Base-by-base conservation (phyloP, 139 green algal genomes). In the Chlamydomonas sp. region DNA sequence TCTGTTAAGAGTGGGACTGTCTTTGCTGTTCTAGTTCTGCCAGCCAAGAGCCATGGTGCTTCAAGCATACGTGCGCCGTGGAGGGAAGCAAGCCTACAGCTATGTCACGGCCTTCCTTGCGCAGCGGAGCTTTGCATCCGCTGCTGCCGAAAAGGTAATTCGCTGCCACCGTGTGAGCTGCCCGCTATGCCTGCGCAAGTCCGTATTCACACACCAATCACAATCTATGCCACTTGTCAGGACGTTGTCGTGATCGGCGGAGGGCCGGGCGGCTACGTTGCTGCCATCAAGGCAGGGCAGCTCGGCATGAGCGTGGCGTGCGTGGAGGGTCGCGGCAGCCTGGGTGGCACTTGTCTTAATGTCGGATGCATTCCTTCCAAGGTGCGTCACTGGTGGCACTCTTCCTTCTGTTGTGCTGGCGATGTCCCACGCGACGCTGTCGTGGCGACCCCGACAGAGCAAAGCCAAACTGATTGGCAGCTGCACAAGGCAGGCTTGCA, bases 301-400 rank as follows among this genome's bases (percentile, higher is more conserved):
- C 93, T 99, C 5, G 98, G 98, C 0, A 82, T 99, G 86, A 99
- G 98, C 80, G 96, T 97, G 5, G 94, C 97, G 0, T 99, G 98
- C 84, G 94, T 99, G 15, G 98, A 99, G 88, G 97, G 97, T 1
- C 94, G 98, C 2, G 98, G 98, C 18, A 85, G 91, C 0, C 91
- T 99, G 57, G 98, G 98, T 15, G 98, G 98, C 31, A 99, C 97
- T 1, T 99, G 98, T 93, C 93, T 99, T 9, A 99, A 99, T 84
- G 98, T 99, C 4, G 98, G 98, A 15, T 99, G 97, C 93, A 99
- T 99, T 67, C 97, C 98, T 1, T 98, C 96, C 18, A 99, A 99
- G 93, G 94, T 94, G n/a, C 10, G 89, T 31, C 12, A 12, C 9
- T 9, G 64, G 12, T 12, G 9, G 31, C 31, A 49, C 31, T 49